Conservation (phyloP, 1,284 basidiomycete species). For the Ustilago xerochloae region DNA sequence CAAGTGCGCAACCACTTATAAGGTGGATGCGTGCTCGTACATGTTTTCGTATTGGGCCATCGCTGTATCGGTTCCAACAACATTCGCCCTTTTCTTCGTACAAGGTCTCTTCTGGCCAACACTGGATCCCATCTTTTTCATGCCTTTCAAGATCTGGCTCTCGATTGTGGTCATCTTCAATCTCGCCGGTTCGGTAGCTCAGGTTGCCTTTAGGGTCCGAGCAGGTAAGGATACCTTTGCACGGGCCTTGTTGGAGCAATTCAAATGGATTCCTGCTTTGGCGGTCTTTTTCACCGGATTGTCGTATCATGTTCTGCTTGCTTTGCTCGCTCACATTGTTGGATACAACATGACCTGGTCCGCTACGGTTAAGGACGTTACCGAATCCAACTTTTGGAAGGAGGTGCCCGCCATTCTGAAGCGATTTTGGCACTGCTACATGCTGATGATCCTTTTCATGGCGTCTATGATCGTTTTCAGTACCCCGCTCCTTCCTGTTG, state of each 20-base stretch:
- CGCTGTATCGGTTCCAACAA: slow-evolving; percentile 75
- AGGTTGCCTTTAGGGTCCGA: slow-evolving; percentile 79
- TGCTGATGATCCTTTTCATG: too few relatives aligned
- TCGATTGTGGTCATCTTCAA: slow-evolving; percentile 82
- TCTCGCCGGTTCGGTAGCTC: slow-evolving; percentile 78
- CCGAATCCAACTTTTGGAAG: too few relatives aligned
- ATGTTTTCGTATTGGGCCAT: slow-evolving; percentile 85
- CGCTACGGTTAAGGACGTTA: slow-evolving; percentile 69
- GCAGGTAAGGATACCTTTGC: slow-evolving; percentile 75
- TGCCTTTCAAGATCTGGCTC: slow-evolving; percentile 77
- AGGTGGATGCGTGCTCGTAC: slow-evolving; percentile 76
- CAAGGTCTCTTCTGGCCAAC: slow-evolving; percentile 76
- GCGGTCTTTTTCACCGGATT: slow-evolving; percentile 36
- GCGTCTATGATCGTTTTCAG: too few relatives aligned
- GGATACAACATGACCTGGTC: slow-evolving; percentile 70
- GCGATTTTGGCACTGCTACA: too few relatives aligned
- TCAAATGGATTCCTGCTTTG: slow-evolving; percentile 79
- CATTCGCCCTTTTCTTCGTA: slow-evolving; percentile 78
- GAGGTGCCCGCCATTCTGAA: too few relatives aligned
- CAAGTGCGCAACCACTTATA: slow-evolving; percentile 75
- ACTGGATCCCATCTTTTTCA: slow-evolving; percentile 74
- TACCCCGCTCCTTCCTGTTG: too few relatives aligned
- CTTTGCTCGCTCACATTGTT: slow-evolving; percentile 70
- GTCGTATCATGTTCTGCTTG: slow-evolving; percentile 72
- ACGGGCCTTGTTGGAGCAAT: slow-evolving; percentile 74